These are phyloP conservation scores for Ceraceosorus guamensis DNA, from an alignment of 1,284 basidiomycete genomes.

Conservation along the genomic window DNA sequence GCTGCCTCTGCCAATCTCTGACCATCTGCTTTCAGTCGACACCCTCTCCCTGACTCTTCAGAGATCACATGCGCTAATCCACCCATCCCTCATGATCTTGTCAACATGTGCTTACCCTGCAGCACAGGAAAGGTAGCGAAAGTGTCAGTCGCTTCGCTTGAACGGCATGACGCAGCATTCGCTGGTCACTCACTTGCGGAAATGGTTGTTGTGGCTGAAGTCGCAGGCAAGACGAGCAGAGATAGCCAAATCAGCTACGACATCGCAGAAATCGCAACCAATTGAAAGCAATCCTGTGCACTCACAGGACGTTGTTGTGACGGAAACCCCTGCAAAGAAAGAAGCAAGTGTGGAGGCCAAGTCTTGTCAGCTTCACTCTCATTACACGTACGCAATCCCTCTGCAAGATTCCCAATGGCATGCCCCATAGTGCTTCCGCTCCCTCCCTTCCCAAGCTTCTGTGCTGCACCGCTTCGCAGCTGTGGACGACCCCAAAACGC, in stretches of 20 bases:
- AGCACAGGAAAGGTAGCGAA: background rate
- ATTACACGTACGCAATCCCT: no score
- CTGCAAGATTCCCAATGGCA: no score
- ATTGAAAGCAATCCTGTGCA: background rate
- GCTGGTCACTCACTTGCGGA: slow-evolving; percentile 63
- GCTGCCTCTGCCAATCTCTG: background rate
- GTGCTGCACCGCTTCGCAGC: no score
- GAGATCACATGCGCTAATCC: background rate
- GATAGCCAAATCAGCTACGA: no score
- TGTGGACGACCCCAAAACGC: no score
- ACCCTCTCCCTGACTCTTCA: background rate
- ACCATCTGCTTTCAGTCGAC: background rate
- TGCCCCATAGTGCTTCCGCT: no score
- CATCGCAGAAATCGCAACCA: background rate
- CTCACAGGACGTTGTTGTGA: background rate
- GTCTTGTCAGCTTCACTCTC: no score
- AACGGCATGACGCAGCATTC: background rate
- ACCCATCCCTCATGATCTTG: background rate
- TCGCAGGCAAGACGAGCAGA: no score
- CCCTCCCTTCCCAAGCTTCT: no score
- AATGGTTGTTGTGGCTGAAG: slow-evolving; percentile 65
- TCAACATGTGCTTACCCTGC: background rate
- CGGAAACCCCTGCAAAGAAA: no score
- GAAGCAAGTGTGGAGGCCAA: no score
- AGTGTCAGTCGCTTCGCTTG: slow-evolving; percentile 1